These are phyloP conservation scores for Tetrahymena borealis DNA, from an alignment of 73 alveolate species.

Conservation along the genomic window DNA sequence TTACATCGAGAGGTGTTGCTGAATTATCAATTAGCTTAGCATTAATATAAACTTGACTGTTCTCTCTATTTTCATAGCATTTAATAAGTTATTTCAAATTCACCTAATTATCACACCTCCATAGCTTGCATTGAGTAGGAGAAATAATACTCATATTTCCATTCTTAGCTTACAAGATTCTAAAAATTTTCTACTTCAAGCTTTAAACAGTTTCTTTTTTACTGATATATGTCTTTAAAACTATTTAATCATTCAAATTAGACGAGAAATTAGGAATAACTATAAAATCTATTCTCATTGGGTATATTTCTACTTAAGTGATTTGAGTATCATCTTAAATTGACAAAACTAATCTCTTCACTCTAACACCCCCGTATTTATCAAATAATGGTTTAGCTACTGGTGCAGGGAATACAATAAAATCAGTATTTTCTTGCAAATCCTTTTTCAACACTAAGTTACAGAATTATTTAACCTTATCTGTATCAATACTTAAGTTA, in stretches of 20 bases:
- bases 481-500: neutral
- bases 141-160: neutral
- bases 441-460: neutral
- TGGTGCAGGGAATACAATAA: neutral
- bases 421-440: neutral
- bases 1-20: neutral
- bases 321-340: neutral
- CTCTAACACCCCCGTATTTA: neutral
- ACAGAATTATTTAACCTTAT: neutral
- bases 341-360: neutral
- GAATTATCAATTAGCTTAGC: neutral
- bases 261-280: neutral
- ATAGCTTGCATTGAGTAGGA: neutral
- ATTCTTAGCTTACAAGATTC: neutral
- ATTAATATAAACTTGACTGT: neutral
- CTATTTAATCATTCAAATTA: neutral
- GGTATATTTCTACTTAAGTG: neutral
- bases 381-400: neutral
- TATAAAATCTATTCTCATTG: neutral
- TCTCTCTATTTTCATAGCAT: neutral
- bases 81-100: neutral
- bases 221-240: neutral
- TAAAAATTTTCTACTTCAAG: neutral
- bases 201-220: neutral
- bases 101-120: neutral